phyloP scores from a whole-genome alignment of 257 asterid genomes.

The Pogostemon cablin region DNA sequence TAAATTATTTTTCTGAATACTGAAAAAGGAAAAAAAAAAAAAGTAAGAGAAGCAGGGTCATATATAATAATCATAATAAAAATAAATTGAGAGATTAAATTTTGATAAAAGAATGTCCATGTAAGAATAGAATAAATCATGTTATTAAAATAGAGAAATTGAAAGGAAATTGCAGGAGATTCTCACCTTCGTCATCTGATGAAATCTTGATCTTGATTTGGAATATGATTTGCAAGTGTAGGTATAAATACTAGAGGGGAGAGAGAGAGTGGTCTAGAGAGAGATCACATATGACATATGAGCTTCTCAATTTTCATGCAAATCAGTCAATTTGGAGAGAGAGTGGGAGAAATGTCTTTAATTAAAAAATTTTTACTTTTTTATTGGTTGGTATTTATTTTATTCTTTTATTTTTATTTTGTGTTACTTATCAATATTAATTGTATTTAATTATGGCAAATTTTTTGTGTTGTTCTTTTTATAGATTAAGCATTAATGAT shows the following conservation, averaged over 20 bases:
- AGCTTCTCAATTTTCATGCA: slow-evolving; percentile 17
- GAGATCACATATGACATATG: not conserved
- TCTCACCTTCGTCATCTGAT: too few relatives aligned
- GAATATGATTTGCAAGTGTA: too few relatives aligned
- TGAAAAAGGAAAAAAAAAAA: not conserved
- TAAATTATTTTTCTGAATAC: too few relatives aligned
- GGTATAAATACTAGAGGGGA: not conserved
- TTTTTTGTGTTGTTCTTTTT: too few relatives aligned
- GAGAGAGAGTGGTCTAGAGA: not conserved
- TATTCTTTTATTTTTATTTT: too few relatives aligned
- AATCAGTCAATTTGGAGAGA: slow-evolving; percentile 19
- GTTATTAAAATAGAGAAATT: not conserved
- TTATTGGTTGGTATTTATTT: too few relatives aligned
- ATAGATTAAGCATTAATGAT: too few relatives aligned
- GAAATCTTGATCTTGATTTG: too few relatives aligned
- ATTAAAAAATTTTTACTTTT: not conserved
- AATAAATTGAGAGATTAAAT: not conserved
- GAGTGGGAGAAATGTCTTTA: not conserved
- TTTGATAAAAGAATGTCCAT: slow-evolving; percentile 23
- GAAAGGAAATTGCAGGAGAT: too few relatives aligned
- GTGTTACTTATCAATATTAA: too few relatives aligned
- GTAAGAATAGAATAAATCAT: slow-evolving; percentile 27
- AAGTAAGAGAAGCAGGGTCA: not conserved
- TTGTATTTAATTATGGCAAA: too few relatives aligned
- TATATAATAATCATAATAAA: not conserved